phyloP scores from a whole-genome alignment of 352 stramenopile genomes.

The Thraustochytrium sp. region DNA sequence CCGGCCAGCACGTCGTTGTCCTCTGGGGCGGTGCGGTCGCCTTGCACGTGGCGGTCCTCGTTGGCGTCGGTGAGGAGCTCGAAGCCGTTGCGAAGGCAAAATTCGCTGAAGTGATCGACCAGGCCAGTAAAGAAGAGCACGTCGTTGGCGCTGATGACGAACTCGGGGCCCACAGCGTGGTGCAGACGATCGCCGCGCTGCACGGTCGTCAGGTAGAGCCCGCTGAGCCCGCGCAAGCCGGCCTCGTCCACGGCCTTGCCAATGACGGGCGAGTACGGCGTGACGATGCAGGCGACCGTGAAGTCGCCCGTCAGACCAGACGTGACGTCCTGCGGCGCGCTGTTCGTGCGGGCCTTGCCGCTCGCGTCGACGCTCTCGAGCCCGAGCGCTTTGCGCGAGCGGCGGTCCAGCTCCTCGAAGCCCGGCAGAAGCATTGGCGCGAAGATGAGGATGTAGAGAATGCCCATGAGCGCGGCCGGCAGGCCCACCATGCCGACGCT shows the following conservation, averaged over 20 bases:
- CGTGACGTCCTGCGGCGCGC: background rate
- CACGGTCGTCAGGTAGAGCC: conserved; percentile 61
- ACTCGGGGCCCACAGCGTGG: conserved; percentile 60
- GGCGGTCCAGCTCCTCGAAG: conserved; percentile 15
- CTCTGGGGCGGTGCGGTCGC: background rate
- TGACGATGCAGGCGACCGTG: conserved; percentile 48
- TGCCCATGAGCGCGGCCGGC: conserved; percentile 56
- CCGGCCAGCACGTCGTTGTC: background rate
- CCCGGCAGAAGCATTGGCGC: conserved; percentile 56
- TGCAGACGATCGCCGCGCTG: conserved; percentile 59
- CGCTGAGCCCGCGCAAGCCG: conserved; percentile 59
- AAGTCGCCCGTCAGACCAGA: background rate
- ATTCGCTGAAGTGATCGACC: conserved; percentile 57
- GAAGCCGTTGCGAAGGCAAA: conserved; percentile 60
- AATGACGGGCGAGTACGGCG: conserved; percentile 55
- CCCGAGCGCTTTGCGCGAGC: background rate
- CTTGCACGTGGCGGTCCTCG: background rate
- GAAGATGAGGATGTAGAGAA: conserved; percentile 59
- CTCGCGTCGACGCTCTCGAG: background rate
- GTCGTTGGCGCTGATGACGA: conserved; percentile 60
- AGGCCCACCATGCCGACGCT: conserved; percentile 59
- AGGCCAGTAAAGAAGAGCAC: conserved; percentile 61
- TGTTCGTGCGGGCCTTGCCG: background rate
- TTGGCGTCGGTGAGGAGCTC: conserved; percentile 59
- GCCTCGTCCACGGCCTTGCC: conserved; percentile 58